Conservation (phyloP, 257 asterid genomes). For the Solanum megistacrolobum region DNA sequence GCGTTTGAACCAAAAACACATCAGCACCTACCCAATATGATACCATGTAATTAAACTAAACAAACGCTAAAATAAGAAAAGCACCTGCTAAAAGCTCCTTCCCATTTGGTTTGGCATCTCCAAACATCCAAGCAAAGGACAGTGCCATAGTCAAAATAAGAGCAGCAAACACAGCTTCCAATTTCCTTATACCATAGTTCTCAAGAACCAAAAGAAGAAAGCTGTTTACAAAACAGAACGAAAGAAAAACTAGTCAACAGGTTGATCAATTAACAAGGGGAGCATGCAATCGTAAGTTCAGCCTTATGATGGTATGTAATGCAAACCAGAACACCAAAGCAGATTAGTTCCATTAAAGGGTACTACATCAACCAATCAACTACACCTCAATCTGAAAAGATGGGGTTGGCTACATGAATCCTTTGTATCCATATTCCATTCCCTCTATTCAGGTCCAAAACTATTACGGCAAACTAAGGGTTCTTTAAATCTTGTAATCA, state of each 20-base stretch:
- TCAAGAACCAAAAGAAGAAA: constrained; percentile 90
- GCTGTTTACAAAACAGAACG: constrained; percentile 32
- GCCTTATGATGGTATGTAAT: neutral
- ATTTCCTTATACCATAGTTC: constrained; percentile 97
- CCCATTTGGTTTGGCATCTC: constrained; percentile 73
- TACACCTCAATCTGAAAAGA: neutral
- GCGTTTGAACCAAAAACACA: neutral
- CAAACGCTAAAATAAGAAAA: neutral
- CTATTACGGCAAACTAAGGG: neutral
- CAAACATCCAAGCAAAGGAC: constrained; percentile 99
- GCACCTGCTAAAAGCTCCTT: constrained; percentile 72
- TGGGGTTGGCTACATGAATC: neutral
- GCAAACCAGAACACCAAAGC: neutral
- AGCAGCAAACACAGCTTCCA: constrained; percentile 96
- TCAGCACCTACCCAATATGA: neutral
- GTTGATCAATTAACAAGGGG: neutral
- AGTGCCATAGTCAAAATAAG: constrained; percentile 88
- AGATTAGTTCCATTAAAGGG: neutral
- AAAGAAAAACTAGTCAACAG: constrained; percentile 10
- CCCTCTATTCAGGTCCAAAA: neutral
- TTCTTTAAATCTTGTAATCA: neutral
- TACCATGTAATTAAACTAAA: neutral
- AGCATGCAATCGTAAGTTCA: neutral
- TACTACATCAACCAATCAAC: neutral
- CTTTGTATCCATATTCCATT: neutral